These are phyloP conservation scores for Antrodiella citrinella DNA, from an alignment of 768 basidiomycete species.

Conservation along the genomic window DNA sequence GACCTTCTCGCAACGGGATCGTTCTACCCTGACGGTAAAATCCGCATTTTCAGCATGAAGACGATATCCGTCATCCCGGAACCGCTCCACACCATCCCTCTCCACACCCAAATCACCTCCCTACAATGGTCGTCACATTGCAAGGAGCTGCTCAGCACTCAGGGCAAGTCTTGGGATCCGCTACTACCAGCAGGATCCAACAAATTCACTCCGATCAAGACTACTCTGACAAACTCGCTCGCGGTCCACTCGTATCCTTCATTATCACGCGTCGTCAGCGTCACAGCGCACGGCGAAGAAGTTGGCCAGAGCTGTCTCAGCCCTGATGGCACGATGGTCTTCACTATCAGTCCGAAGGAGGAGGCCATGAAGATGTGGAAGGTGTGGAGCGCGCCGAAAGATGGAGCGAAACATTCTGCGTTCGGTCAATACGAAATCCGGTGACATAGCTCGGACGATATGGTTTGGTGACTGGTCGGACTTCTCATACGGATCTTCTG, in stretches of 20 bases:
- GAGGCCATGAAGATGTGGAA: slow-evolving; percentile 72
- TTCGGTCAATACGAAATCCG: slow-evolving; percentile 42
- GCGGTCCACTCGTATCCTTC: slow-evolving; percentile 48
- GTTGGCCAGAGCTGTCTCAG: slow-evolving; percentile 57
- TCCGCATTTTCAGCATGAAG: slow-evolving; percentile 46
- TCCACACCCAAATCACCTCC: slow-evolving; percentile 48
- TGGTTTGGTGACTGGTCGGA: background rate
- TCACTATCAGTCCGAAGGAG: slow-evolving; percentile 55
- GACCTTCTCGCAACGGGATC: slow-evolving; percentile 63
- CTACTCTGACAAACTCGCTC: slow-evolving; percentile 32
- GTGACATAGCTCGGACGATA: slow-evolving; percentile 12
- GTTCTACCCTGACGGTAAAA: slow-evolving; percentile 50
- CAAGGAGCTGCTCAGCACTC: slow-evolving; percentile 52
- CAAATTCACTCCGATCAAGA: slow-evolving; percentile 12
- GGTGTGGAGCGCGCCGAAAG: slow-evolving; percentile 38
- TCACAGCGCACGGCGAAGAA: slow-evolving; percentile 45
- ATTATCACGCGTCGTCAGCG: slow-evolving; percentile 41
- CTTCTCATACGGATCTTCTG: background rate
- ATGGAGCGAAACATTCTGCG: slow-evolving; percentile 28
- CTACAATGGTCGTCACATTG: slow-evolving; percentile 53
- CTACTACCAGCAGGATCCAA: slow-evolving; percentile 7
- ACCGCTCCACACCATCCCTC: slow-evolving; percentile 36
- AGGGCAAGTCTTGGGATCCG: slow-evolving; percentile 40
- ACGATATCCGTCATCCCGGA: slow-evolving; percentile 38
- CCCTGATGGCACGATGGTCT: slow-evolving; percentile 54